Conservation (phyloP, 2,329 filamentous ascomycete species). For the Fusarium secorum region DNA sequence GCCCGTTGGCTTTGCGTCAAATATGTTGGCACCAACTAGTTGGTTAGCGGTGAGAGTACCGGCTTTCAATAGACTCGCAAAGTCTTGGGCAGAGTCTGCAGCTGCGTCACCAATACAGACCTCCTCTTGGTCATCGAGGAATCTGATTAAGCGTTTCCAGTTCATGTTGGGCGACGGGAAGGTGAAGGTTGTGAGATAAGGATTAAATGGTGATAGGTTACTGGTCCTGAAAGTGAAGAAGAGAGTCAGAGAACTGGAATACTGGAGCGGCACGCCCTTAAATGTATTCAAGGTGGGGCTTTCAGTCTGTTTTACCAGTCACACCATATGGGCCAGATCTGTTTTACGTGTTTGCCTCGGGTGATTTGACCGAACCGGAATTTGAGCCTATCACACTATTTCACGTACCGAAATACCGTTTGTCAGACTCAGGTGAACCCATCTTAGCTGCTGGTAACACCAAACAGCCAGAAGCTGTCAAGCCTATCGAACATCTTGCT, state of each 20-base stretch:
- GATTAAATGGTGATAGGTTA: too few species aligned
- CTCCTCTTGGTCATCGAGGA: background rate
- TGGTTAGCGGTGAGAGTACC: background rate
- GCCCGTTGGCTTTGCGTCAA: background rate
- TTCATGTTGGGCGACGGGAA: background rate
- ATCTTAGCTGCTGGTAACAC: too few species aligned
- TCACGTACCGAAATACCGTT: background rate
- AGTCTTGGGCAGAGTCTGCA: background rate
- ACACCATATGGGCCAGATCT: background rate
- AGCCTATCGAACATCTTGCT: too few species aligned
- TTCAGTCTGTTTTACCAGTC: background rate
- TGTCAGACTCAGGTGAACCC: rapidly evolving
- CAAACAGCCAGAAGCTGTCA: too few species aligned
- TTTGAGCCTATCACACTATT: too few species aligned
- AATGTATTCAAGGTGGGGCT: background rate
- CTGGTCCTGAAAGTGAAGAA: background rate
- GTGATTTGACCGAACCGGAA: background rate
- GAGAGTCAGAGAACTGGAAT: background rate
- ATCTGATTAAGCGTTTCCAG: slow-evolving; percentile 11
- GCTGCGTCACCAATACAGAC: slow-evolving; percentile 1
- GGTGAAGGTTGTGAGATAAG: background rate
- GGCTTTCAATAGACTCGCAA: background rate
- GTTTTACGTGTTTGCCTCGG: background rate
- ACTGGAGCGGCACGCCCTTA: background rate
- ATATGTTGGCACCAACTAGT: background rate